Conservation (phyloP, 176 grass and related monocot species). For the Raddia distichophylla region DNA sequence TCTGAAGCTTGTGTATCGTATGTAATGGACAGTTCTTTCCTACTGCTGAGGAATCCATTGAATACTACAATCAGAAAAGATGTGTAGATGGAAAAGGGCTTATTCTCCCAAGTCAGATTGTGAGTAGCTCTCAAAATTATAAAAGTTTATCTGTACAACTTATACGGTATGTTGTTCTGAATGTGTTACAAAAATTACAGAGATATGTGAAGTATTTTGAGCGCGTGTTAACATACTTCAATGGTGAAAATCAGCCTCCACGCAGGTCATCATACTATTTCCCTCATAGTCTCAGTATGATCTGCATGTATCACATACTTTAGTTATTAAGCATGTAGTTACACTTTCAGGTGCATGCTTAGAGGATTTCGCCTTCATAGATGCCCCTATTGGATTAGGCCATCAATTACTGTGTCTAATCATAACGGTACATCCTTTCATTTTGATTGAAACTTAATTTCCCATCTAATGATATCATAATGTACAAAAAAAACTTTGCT, state of each 20-base stretch:
- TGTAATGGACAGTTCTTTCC: slow-evolving; percentile 82
- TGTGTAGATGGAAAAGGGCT: slow-evolving; percentile 96
- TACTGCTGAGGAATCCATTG: slow-evolving; percentile 95
- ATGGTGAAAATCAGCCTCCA: slow-evolving; percentile 92
- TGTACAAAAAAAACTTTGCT: slow-evolving; percentile 1
- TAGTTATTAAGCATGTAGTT: slow-evolving; percentile 37
- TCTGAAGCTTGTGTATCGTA: slow-evolving; percentile 29
- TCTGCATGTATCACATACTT: slow-evolving; percentile 24
- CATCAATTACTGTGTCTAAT: slow-evolving; percentile 89
- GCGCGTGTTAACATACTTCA: slow-evolving; percentile 80
- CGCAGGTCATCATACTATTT: slow-evolving; percentile 61
- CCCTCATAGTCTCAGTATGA: slow-evolving; percentile 28
- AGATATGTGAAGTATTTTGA: slow-evolving; percentile 99
- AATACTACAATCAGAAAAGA: slow-evolving; percentile 99
- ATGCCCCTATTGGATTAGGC: slow-evolving; percentile 97
- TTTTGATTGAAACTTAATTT: slow-evolving; percentile 36
- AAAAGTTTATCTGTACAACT: slow-evolving; percentile 9
- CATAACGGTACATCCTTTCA: slow-evolving; percentile 65
- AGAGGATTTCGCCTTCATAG: slow-evolving; percentile 98
- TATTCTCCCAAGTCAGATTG: slow-evolving; percentile 99
- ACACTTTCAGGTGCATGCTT: slow-evolving; percentile 89
- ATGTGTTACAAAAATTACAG: slow-evolving; percentile 52
- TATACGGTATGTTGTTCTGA: slow-evolving; percentile 38
- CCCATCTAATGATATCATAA: slow-evolving; percentile 2
- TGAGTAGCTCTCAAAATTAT: slow-evolving; percentile 59